Evolutionary conservation across 2,329 filamentous ascomycete species (phyloP).

Genomic region (Beauveria australis): DNA sequence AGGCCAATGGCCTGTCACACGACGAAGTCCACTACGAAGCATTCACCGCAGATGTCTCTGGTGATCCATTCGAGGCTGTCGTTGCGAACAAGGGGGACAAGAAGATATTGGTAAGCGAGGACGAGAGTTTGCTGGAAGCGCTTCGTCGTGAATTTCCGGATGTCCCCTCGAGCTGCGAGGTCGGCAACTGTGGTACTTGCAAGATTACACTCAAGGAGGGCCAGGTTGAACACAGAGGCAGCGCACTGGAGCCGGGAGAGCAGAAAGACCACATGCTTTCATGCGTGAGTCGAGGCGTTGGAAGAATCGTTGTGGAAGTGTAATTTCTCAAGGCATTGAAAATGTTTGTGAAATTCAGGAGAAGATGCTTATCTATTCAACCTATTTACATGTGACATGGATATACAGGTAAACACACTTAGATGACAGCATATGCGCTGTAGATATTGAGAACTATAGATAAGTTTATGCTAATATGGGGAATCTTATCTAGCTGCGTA

Average conservation of each 20-base stretch:
- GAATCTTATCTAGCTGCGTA: too few species aligned
- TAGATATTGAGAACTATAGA: too few species aligned
- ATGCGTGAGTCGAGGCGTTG: conserved; percentile 45
- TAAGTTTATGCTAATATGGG: too few species aligned
- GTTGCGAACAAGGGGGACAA: conserved; percentile 33
- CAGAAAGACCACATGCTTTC: conserved; percentile 37
- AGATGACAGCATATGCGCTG: too few species aligned
- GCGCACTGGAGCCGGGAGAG: conserved; percentile 37
- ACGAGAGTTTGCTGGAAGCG: conserved; percentile 43
- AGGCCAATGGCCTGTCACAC: conserved; percentile 33
- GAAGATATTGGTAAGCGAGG: conserved; percentile 36
- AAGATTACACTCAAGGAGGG: conserved; percentile 35
- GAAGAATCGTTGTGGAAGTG: conserved; percentile 40
- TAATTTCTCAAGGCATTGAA: conserved; percentile 17
- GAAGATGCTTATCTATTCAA: too few species aligned
- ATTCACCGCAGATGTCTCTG: conserved; percentile 44
- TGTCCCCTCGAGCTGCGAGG: conserved; percentile 42
- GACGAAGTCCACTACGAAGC: conserved; percentile 53
- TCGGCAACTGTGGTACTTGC: conserved; percentile 48
- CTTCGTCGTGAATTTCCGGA: conserved; percentile 34
- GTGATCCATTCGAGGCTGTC: conserved; percentile 52
- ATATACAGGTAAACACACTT: too few species aligned
- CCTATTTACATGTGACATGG: too few species aligned
- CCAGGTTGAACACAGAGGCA: conserved; percentile 40
- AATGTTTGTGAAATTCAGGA: too few species aligned